Percentiles rank a stretch among this genome's conserved stretches.
Evolutionary conservation across 1,139 yeast species (phyloP).

Genomic region (Debaryomyces coudertii): DNA sequence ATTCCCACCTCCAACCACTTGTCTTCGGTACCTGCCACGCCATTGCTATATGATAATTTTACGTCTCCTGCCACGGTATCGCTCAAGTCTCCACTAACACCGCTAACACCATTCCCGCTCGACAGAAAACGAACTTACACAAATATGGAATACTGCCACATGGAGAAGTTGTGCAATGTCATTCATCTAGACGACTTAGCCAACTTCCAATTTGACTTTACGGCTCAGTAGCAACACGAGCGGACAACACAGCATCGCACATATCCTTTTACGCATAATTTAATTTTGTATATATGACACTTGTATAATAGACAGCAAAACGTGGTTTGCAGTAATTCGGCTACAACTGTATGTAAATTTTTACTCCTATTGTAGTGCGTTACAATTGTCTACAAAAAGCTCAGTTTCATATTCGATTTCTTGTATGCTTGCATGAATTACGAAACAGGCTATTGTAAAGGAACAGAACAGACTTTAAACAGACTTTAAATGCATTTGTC

Average conservation of each 20-base stretch:
- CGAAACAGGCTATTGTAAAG: neutral
- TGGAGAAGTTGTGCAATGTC: neutral
- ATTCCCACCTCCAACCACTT: constrained; percentile 4
- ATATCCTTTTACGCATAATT: neutral
- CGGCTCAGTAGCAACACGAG: neutral
- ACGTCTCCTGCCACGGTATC: constrained; percentile 12
- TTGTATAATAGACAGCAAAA: constrained; percentile 3
- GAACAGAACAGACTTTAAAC: neutral
- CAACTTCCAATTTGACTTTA: constrained; percentile 1
- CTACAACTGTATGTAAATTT: neutral
- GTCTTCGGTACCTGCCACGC: neutral
- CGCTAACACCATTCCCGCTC: constrained; percentile 18
- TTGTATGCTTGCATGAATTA: neutral
- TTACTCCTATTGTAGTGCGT: neutral
- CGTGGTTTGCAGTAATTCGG: constrained; percentile 3
- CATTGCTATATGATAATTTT: constrained; percentile 5
- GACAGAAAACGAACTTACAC: constrained; percentile 3
- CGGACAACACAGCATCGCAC: neutral
- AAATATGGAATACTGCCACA: neutral
- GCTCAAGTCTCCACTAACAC: constrained; percentile 19
- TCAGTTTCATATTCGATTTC: neutral
- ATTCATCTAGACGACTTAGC: constrained; percentile 3
- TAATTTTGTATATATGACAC: constrained; percentile 3
- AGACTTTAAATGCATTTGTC: neutral
- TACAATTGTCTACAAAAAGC: neutral